Evolutionary conservation across 345 rosid species (phyloP).

Genomic region (Sonneratia caseolaris): DNA sequence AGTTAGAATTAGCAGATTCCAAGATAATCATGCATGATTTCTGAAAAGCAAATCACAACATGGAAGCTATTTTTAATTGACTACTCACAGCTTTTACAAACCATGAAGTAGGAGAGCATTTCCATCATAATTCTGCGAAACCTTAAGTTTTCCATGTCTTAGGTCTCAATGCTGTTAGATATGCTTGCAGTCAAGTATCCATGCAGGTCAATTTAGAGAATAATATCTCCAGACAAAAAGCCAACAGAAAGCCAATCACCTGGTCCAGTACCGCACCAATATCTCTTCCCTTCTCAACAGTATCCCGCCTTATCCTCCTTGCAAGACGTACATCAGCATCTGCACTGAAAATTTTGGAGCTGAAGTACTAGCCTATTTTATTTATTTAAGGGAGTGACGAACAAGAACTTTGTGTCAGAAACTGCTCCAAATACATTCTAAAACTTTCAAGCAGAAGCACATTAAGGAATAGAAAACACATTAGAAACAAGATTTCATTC

Average conservation of each 20-base stretch:
- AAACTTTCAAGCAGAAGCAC: too few relatives aligned
- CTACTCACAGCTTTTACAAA: not conserved
- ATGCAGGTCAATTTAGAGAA: not conserved
- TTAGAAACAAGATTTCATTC: too few relatives aligned
- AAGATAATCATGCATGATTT: not conserved
- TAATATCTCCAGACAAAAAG: not conserved
- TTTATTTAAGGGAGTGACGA: not conserved
- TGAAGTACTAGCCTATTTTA: conserved; percentile 18
- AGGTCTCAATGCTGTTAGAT: not conserved
- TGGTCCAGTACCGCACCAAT: conserved; percentile 86
- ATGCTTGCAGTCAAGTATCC: not conserved
- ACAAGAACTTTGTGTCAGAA: not conserved
- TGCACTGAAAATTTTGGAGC: conserved; percentile 42
- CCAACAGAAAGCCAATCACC: conserved; percentile 30
- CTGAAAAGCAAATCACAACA: too few relatives aligned
- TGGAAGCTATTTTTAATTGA: too few relatives aligned
- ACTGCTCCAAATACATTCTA: too few relatives aligned
- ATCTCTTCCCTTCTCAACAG: conserved; percentile 80
- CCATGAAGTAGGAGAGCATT: not conserved
- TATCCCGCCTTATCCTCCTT: conserved; percentile 93
- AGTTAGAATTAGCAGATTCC: not conserved
- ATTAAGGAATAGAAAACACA: too few relatives aligned
- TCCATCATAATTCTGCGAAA: not conserved
- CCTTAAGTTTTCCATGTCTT: not conserved
- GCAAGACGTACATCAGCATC: conserved; percentile 99